A percentile compares a stretch with the other conserved stretches of the same genome.
Conservation (phyloP, 306 rosid genomes). For the Dryas octopetala region DNA sequence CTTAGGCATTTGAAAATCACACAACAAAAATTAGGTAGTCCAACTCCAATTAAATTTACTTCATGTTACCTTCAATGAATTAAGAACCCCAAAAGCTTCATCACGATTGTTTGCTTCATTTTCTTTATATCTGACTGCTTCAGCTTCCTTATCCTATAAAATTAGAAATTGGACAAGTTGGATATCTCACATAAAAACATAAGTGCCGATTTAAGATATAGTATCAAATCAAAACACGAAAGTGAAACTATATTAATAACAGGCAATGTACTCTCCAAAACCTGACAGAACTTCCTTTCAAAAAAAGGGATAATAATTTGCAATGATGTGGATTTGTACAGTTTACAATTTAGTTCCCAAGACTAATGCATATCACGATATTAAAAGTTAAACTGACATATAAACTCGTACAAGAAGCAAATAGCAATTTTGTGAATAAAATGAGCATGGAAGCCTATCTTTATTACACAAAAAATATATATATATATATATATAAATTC, state of each 20-base stretch:
- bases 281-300: background rate
- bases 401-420: background rate
- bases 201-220: background rate
- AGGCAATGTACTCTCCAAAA: background rate
- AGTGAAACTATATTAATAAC: background rate
- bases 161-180: conserved; percentile 14
- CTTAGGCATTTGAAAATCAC: background rate
- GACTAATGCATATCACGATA: background rate
- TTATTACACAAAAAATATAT: background rate
- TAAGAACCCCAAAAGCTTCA: conserved; percentile 50
- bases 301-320: background rate
- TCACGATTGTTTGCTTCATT: conserved; percentile 44
- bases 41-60: background rate
- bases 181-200: conserved; percentile 15
- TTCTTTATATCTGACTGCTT: conserved; percentile 51
- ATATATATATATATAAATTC: background rate
- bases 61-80: conserved; percentile 62
- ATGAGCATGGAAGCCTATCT: background rate
- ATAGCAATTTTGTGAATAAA: background rate
- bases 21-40: background rate
- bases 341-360: background rate
- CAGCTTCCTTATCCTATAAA: conserved; percentile 62
- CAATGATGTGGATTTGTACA: background rate
- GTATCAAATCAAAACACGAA: conserved; percentile 5
- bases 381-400: background rate